Evolutionary conservation across 78 protist species (phyloP).

Genomic region (Pigoraptor vietnamica): DNA sequence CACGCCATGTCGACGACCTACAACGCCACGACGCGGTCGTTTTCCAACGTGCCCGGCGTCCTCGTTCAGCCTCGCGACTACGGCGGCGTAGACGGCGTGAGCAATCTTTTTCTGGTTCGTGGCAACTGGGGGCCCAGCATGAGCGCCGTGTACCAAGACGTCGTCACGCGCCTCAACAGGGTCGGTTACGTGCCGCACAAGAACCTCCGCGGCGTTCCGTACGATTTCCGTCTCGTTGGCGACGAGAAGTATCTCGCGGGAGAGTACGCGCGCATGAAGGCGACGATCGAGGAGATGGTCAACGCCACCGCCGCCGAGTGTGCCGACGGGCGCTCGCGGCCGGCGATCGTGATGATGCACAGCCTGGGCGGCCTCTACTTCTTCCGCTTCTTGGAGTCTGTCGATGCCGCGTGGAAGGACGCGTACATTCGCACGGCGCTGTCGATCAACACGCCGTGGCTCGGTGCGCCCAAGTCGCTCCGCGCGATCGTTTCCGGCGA

Average conservation of each 20-base stretch:
- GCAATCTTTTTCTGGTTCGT: neutral
- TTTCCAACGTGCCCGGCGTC: neutral
- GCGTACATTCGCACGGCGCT: neutral
- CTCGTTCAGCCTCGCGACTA: neutral
- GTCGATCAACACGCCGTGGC: neutral
- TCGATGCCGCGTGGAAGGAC: constrained; percentile 1
- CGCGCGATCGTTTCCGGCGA: neutral
- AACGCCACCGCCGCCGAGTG: neutral
- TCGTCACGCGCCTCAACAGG: neutral
- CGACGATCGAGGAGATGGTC: neutral
- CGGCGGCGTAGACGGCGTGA: neutral
- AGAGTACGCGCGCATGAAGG: neutral
- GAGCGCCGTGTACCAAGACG: neutral
- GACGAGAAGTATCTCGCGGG: neutral
- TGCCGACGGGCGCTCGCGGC: neutral
- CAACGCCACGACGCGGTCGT: neutral
- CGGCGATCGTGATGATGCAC: neutral
- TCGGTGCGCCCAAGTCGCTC: neutral
- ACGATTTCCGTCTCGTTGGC: neutral
- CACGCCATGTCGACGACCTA: neutral
- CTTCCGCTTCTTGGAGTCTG: neutral
- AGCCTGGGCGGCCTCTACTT: neutral
- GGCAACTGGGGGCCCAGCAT: neutral
- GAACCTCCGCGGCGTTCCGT: constrained; percentile 3
- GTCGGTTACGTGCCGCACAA: neutral